Evolutionary conservation across 2,329 filamentous ascomycete genomes (phyloP).

Genomic region (Stagonosporopsis rhizophila): DNA sequence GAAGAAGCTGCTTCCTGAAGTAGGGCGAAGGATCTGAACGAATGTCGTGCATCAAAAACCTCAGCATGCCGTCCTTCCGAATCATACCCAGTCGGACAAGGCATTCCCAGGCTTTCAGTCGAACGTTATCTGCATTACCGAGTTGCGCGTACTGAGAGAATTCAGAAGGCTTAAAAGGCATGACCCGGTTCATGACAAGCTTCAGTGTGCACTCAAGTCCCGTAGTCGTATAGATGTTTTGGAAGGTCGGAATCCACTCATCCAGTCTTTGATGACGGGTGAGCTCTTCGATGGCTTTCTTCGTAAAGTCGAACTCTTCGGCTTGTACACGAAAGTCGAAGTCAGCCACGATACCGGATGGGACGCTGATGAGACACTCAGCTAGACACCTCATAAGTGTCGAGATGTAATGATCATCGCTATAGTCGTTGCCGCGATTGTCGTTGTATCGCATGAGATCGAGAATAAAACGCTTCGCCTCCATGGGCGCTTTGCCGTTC

Average conservation of each 20-base stretch:
- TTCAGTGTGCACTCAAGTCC: slow-evolving; percentile 66
- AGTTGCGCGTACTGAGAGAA: slow-evolving; percentile 67
- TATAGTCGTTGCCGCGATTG: slow-evolving; percentile 87
- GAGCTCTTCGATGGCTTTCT: slow-evolving; percentile 66
- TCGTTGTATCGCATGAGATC: slow-evolving; percentile 94
- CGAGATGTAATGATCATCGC: slow-evolving; percentile 88
- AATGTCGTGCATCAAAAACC: slow-evolving; percentile 64
- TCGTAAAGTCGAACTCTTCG: slow-evolving; percentile 62
- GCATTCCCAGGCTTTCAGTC: slow-evolving; percentile 65
- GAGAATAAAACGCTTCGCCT: slow-evolving; percentile 82
- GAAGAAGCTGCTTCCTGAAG: slow-evolving; percentile 61
- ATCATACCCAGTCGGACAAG: slow-evolving; percentile 62
- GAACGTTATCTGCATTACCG: slow-evolving; percentile 66
- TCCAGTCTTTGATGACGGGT: slow-evolving; percentile 69
- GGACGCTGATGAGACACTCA: slow-evolving; percentile 56
- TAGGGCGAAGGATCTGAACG: slow-evolving; percentile 65
- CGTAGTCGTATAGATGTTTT: slow-evolving; percentile 68
- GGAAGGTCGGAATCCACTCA: slow-evolving; percentile 71
- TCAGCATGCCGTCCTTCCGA: slow-evolving; percentile 60
- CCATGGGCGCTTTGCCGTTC: slow-evolving; percentile 77
- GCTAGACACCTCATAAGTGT: slow-evolving; percentile 73
- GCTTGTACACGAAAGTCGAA: slow-evolving; percentile 58
- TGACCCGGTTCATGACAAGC: slow-evolving; percentile 61
- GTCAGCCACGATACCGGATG: slow-evolving; percentile 33
- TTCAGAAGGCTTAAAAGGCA: slow-evolving; percentile 61